Evolutionary conservation across 2,329 filamentous ascomycete genomes (phyloP).

Genomic region (Phoma sp.): DNA sequence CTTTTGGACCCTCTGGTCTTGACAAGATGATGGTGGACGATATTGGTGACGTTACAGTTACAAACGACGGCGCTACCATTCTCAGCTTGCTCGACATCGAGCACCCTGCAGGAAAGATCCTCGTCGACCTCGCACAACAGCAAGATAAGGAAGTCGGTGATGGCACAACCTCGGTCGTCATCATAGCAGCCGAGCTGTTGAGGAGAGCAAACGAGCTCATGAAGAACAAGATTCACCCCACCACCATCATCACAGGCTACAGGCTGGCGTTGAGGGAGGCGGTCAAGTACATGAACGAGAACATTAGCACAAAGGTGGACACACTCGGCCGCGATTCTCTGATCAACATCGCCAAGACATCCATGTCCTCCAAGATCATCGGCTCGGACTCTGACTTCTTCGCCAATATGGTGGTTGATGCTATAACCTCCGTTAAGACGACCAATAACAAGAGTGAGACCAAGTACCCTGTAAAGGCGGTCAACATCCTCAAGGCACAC

Average conservation of each 20-base stretch:
- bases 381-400: conserved; percentile 96
- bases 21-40: conserved; percentile 99
- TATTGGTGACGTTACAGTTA: conserved; percentile 98
- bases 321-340: conserved; percentile 88
- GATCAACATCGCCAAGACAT: conserved; percentile 95
- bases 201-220: conserved; percentile 95
- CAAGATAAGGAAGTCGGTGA: conserved; percentile 99
- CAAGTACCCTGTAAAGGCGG: conserved; percentile 98
- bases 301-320: conserved; percentile 95
- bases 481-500: conserved; percentile 98
- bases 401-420: conserved; percentile 94
- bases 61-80: conserved; percentile 98
- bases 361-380: conserved; percentile 99
- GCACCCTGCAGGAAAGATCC: conserved; percentile 96
- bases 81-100: conserved; percentile 94
- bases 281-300: conserved; percentile 98
- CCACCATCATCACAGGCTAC: conserved; percentile 98
- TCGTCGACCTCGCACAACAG: conserved; percentile 96
- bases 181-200: conserved; percentile 95
- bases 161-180: conserved; percentile 95
- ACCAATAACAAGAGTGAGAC: conserved; percentile 87
- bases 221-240: conserved; percentile 99
- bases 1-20: conserved; percentile 93
- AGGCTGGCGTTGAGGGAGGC: conserved; percentile 93
- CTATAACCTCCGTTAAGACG: conserved; percentile 91